Evolutionary conservation across 1,284 basidiomycete genomes (phyloP), one percentile per base, ranked within the genome.

Genomic region (Takashimella tepidaria): DNA sequence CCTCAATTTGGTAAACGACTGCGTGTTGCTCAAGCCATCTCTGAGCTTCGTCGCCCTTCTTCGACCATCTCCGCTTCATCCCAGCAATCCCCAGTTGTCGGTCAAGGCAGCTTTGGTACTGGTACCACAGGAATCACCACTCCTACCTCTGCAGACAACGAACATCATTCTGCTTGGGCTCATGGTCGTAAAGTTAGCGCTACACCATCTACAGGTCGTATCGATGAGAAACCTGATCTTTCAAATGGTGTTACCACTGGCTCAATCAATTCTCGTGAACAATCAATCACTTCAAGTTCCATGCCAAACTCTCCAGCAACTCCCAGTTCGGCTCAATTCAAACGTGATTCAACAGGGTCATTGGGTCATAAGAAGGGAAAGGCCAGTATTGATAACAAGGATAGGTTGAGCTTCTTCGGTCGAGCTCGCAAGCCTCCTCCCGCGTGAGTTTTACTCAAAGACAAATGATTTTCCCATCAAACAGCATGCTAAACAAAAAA

Each of bases 11-110:
- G 95, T 21, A 95, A 96, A 72, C 89, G 95, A 16, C 83, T 91
- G 70, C 85, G 92, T 50, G 92, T 99, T 52, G 86, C 89, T 27
- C 92, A 95, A 64, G 92, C 89, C n/a, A 97, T 99, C 69, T 78
- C 84, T 21, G 95, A 98, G 61, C 83, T 98, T 2, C 83, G 85
- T 23, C 82, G 84, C 1, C 86, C 87, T 0, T 80, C 82, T 0
- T 85, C 84, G 1, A 70, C 77, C 44, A 45, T 56, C 3, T 78
- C 81, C 11, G 48, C 57, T 10, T 60, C 60, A 1, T 61, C 58
- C 6, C 63, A 63, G 22, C 50, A 40, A 2, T 22, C 20, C 4
- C 41, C 24, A 16, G 19, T n/a, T 40, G 37, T 47, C 26, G 46
- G 16, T 16, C 31, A 37, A 16, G 31, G 31, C 31, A 37, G 31